Base-by-base conservation (phyloP, 2,329 filamentous ascomycete species). In the Penicillium sp. region DNA sequence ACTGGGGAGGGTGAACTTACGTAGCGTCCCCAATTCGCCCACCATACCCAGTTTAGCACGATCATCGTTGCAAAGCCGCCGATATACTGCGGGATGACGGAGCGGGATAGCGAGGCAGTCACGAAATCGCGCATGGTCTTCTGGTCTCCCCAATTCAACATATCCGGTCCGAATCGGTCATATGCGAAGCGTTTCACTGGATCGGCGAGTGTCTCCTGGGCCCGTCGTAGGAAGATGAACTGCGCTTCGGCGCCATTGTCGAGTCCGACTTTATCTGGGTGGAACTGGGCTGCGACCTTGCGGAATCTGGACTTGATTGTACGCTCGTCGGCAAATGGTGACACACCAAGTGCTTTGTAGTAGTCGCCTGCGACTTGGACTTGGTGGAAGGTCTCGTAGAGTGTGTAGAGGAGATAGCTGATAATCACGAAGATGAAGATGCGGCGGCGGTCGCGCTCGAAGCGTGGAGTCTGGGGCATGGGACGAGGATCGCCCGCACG, bases 361-460 rank as follows among this genome's bases (percentile, higher is more conserved):
- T 90, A 96, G 75, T 91, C 88, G 17, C 89, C 87, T 1, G 83
- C 80, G 47, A 83, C 80, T 63, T 86, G 89, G 31, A 96, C 83
- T 63, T 91, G 87, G 79, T 90, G 87, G 82, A 96, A 91, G 70
- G 92, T 90, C 79, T 98, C 94, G 79, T 93, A 95, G 69, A 98
- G 87, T 49, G 92, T 96, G 82, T 96, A 97, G 65, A 89, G 78
- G 39, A 98, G 90, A 79, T 98, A 99, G 61, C 86, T 79, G 51
- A 89, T 82, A 53, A 98, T 89, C 70, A 98, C 91, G 67, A 89
- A 81, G 72, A 94, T 89, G 74, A 95, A 88, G 73, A 97, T 94
- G 68, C 87, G 86, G 59, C 90, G 90, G 61, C 92, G 89, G 79
- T 98, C 91, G 58, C 84, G 83, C 63, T 84, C 82, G 74, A 86